Evolutionary conservation across 345 rosid genomes (phyloP), one percentile per base, ranked within the genome.

Genomic region (Geranium brycei): DNA sequence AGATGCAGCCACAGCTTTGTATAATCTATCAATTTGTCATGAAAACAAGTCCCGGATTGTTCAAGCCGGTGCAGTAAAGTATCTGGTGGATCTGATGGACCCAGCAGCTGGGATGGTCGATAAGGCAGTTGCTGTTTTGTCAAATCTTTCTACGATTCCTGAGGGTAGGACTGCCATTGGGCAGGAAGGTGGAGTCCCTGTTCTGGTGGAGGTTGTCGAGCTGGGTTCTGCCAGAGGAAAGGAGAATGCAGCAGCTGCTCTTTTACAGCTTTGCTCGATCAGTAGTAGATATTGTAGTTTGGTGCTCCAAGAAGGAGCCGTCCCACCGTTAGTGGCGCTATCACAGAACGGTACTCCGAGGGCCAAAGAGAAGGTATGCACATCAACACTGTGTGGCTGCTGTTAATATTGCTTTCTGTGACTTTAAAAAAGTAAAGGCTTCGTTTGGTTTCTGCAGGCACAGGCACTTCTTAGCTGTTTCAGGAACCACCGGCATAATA

Each of bases 81-180:
- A 95, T 73, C 96, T 95, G 0, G 87, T 95, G 57, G 95, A 91
- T 19, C 67, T 95, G 74, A 87, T 91, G 99, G 87, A 91, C 74
- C 97, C 95, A 5, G 84, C 89, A 16, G 85, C 84, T 31, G 99
- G 97, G 63, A 81, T 87, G 96, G 97, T 95, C 59, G 99, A 91
- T 68, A 91, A 77, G 82, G 97, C 91, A 5, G 95, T 95, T 7
- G 90, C 89, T 19, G 91, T 95, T 62, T 73, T 95, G 71, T 88
- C 96, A 40, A 95, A 91, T 81, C 99, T 95, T 57, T 95, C 97
- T 0, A 91, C 92, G 16, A 72, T 80, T 28, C 79, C 65, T 0
- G 96, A 88, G 81, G 99, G 97, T 41, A 83, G 85, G 78, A 61
- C 69, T 11, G 88, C 87, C n/a, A 91, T 95, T 7, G 95, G 92